Base-by-base conservation (phyloP, 306 rosid genomes). In the Canavalia gladiata region DNA sequence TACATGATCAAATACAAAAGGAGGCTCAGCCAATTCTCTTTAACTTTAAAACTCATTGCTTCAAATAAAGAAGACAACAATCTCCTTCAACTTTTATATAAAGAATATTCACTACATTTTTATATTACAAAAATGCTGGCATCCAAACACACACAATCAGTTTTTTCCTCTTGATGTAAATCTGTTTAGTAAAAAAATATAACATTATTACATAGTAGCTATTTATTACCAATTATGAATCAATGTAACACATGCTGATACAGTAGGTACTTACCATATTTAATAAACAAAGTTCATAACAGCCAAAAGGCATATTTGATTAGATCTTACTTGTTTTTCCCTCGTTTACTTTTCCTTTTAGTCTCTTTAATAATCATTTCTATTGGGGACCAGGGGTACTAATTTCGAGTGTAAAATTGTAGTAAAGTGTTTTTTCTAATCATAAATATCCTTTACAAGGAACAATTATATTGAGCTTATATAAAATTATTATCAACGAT, bases 111-210 rank as follows among this genome's bases (percentile, higher is more conserved):
- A 33, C 1, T 33, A 34, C 59, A 51, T 50, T 34, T 71, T 5
- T 50, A 51, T 39, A 6, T 12, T 28, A 30, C 78, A 55, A 55
- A 68, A 54, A 37, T 39, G 66, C 66, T 41, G 78, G 66, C 66
- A 73, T 47, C 52, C 70, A 45, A 30, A n/a, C 3, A 18, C 37
- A 7, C 64, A 30, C 11, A 65, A 34, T 25, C 0, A 0, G 1
- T 6, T 7, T 55, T 64, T 25, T 64, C 37, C 28, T 51, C 31
- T 39, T 30, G 42, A 0, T 43, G 25, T 13, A 31, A 6, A 75
- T 74, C 9, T 57, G 55, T 46, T 29, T 29, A 1, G 12, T 11
- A 37, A 4, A 37, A 37, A 37, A 29, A 5, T 1, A 29, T 56
- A 74, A 7, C 52, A 47, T 18, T 6, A 37, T 65, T 41, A 65